These are phyloP conservation scores for Phytophthora tubulina DNA, from an alignment of 352 stramenopile species.

Conservation along the genomic window DNA sequence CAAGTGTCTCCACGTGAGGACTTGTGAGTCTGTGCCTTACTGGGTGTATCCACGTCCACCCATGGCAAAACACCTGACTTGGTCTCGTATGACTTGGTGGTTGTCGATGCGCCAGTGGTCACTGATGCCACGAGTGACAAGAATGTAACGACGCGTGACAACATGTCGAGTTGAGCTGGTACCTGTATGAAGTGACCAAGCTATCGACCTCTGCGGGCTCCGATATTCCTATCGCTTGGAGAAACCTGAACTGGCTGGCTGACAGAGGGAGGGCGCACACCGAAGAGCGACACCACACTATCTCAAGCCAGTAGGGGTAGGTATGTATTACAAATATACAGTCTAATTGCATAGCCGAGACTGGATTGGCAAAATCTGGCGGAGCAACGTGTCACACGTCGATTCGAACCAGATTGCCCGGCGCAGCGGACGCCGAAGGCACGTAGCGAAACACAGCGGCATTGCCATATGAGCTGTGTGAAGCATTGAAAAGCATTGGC, in stretches of 20 bases:
- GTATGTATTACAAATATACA: not conserved
- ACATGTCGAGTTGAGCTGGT: not conserved
- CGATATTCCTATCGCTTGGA: constrained; percentile 1
- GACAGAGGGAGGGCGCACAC: not conserved
- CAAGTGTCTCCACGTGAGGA: constrained; percentile 63
- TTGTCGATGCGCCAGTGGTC: constrained; percentile 1
- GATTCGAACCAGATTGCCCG: constrained; percentile 24
- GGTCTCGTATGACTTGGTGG: constrained; percentile 42
- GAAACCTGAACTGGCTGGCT: constrained; percentile 29
- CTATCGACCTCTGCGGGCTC: not conserved
- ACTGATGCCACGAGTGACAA: constrained; percentile 5
- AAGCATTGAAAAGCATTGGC: not conserved
- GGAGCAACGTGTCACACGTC: constrained; percentile 32
- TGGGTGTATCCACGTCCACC: constrained; percentile 70
- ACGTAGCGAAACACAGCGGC: not conserved
- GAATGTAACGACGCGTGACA: constrained; percentile 5
- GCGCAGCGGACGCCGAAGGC: constrained; percentile 32
- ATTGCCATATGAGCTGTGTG: not conserved
- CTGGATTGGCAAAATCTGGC: constrained; percentile 17
- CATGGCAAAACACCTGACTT: constrained; percentile 66
- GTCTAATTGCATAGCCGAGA: constrained; percentile 13
- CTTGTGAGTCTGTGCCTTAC: constrained; percentile 43
- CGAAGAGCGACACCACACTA: constrained; percentile 10
- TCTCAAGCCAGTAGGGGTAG: constrained; percentile 10
- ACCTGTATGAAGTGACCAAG: not conserved